A percentile compares a stretch with the other conserved stretches of the same genome.
Conservation (phyloP, 148 eudicot species). For the Fagopyrum tataricum region DNA sequence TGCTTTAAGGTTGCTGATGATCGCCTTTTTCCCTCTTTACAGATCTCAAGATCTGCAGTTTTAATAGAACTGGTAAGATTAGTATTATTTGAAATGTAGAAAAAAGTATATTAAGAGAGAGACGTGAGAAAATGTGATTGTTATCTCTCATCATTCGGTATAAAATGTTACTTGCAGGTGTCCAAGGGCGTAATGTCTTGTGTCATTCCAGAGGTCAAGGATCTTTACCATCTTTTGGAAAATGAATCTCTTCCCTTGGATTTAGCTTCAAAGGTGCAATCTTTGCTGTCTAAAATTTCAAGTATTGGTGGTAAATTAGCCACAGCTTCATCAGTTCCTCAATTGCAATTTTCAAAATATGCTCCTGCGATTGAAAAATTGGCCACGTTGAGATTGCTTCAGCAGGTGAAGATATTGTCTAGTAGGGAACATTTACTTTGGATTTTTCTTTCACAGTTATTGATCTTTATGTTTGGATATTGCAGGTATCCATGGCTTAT, state of each 20-base stretch:
- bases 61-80: slow-evolving; percentile 68
- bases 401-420: slow-evolving; percentile 45
- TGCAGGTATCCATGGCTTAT: slow-evolving; percentile 84
- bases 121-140: not conserved
- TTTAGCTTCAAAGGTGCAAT: slow-evolving; percentile 60
- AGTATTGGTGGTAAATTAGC: slow-evolving; percentile 81
- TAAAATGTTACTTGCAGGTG: slow-evolving; percentile 29
- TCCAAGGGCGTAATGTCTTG: slow-evolving; percentile 86
- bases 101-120: not conserved
- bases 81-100: not conserved
- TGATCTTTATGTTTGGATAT: slow-evolving; percentile 16
- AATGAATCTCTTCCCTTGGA: slow-evolving; percentile 67
- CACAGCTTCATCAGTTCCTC: slow-evolving; percentile 84
- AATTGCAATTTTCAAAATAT: slow-evolving; percentile 73
- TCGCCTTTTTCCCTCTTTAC: slow-evolving; percentile 19
- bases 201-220: slow-evolving; percentile 88
- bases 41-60: slow-evolving; percentile 81
- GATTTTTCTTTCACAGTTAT: not conserved
- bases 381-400: slow-evolving; percentile 74
- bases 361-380: slow-evolving; percentile 70
- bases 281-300: slow-evolving; percentile 63
- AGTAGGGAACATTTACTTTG: not conserved
- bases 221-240: slow-evolving; percentile 79
- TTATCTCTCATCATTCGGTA: not conserved
- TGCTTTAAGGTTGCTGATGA: slow-evolving; percentile 7